Conservation (phyloP, 345 rosid species). For the Gossypium rotundifolium region DNA sequence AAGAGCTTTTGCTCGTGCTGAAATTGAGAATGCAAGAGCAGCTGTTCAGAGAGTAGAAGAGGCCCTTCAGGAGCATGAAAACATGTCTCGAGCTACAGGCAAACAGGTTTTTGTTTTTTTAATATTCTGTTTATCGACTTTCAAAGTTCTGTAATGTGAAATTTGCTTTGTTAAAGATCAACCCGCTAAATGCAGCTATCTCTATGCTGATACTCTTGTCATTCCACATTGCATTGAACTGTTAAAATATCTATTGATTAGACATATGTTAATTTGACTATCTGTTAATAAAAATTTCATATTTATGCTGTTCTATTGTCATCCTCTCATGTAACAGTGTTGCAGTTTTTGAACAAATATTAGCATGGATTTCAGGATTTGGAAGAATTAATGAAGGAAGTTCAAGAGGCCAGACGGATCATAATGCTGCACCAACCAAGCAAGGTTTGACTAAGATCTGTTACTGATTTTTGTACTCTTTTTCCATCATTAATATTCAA, state of each 20-base stretch:
- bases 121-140: not conserved
- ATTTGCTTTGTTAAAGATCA: not conserved
- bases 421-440: conserved; percentile 98
- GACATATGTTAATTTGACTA: not conserved
- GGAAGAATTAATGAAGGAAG: conserved; percentile 82
- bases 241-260: not conserved
- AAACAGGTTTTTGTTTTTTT: conserved; percentile 39
- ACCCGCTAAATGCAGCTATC: not conserved
- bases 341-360: conserved; percentile 4
- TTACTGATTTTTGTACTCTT: not conserved
- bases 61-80: conserved; percentile 81
- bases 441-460: conserved; percentile 48
- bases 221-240: not conserved
- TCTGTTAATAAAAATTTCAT: not conserved
- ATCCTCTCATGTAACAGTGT: conserved; percentile 5
- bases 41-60: conserved; percentile 98
- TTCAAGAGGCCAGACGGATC: conserved; percentile 98
- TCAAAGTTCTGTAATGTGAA: not conserved
- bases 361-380: conserved; percentile 51
- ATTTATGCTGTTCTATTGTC: not conserved
- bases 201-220: not conserved
- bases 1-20: conserved; percentile 91
- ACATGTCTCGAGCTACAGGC: conserved; percentile 65
- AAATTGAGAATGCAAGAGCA: conserved; percentile 93
- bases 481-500: not conserved